These are phyloP conservation scores for Golubevia pallescens DNA, from an alignment of 1,284 basidiomycete species.

Conservation along the genomic window DNA sequence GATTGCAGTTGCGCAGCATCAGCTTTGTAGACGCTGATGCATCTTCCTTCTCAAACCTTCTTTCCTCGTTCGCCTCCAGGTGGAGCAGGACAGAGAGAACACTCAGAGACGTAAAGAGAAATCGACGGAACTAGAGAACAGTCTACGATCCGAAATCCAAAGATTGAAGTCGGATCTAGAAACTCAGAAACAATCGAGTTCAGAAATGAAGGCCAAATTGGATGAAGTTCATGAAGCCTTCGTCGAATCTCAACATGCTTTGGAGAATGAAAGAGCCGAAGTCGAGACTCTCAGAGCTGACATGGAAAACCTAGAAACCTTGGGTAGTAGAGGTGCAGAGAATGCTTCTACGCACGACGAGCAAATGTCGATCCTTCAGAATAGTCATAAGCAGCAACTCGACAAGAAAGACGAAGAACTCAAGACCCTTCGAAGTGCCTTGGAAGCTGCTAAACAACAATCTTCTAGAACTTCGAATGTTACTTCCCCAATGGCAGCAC, in stretches of 20 bases:
- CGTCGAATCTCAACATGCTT: slow-evolving; percentile 35
- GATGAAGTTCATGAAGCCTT: slow-evolving; percentile 25
- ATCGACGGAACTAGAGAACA: slow-evolving; percentile 30
- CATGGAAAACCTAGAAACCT: slow-evolving; percentile 9
- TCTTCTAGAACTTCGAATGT: too few species aligned
- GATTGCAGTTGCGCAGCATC: too few species aligned
- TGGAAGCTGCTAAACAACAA: slow-evolving; percentile 15
- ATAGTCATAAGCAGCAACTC: neutral
- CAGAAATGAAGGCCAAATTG: neutral
- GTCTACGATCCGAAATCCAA: too few species aligned
- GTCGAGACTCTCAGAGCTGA: slow-evolving; percentile 70
- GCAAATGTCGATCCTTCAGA: too few species aligned
- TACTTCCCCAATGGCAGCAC: too few species aligned
- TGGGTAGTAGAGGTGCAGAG: slow-evolving; percentile 16
- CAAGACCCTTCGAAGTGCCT: slow-evolving; percentile 11
- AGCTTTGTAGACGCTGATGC: too few species aligned
- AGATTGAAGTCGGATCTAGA: slow-evolving; percentile 23
- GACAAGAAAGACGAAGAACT: slow-evolving; percentile 22
- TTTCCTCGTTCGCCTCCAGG: neutral
- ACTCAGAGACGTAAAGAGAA: slow-evolving; percentile 30
- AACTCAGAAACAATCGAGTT: too few species aligned
- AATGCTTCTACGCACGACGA: slow-evolving; percentile 11
- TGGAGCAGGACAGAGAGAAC: slow-evolving; percentile 40
- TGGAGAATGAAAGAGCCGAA: slow-evolving; percentile 78
- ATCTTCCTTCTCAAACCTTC: too few species aligned